Base-by-base conservation (phyloP, 2,329 filamentous ascomycete genomes). In the Monosporascus sp. region DNA sequence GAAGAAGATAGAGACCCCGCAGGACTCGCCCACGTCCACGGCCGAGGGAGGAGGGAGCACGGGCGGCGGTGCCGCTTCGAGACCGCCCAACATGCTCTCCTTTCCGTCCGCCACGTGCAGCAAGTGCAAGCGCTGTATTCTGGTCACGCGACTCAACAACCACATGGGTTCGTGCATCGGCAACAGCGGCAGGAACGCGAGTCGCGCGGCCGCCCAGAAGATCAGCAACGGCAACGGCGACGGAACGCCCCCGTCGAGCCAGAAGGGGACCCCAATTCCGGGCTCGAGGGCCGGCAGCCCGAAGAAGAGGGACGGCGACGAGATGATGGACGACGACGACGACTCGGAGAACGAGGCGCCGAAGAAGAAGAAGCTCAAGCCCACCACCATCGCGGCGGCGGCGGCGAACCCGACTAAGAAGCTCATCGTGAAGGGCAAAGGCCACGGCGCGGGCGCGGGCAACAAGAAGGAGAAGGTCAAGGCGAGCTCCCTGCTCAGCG, bases 81-180 rank as follows among this genome's bases (percentile, higher is more conserved):
- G 79, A 20, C 81, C 82, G 11, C 75, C 79, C 8, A 85, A 86
- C 61, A 81, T 85, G 50, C 76, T 86, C 35, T 82, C 81, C 1
- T 86, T 85, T 60, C 83, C 84, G 18, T 85, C 82, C 22, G 82
- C 82, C 45, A 86, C 83, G 24, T 87, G 84, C 68, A 84, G 80
- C 72, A 85, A 85, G 63, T 87, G 84, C 74, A 85, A 84, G 65
- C 77, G 81, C 26, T 85, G 82, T 66, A 82, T 86, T 50, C 75
- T 85, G 53, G 82, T 86, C 50, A 85, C 82, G 51, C 77, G 83
- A 41, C 72, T 87, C 57, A 86, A 85, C 67, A 85, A 85, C 57
- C 84, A 87, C 68, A 86, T 87, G 82, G 81, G 81, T 37, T 84
- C 81, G 18, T 86, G 83, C 65, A 86, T 86, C 56, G 83, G 82